Conservation (phyloP, 1,284 basidiomycete genomes). For the Xerocomus nothofagi region DNA sequence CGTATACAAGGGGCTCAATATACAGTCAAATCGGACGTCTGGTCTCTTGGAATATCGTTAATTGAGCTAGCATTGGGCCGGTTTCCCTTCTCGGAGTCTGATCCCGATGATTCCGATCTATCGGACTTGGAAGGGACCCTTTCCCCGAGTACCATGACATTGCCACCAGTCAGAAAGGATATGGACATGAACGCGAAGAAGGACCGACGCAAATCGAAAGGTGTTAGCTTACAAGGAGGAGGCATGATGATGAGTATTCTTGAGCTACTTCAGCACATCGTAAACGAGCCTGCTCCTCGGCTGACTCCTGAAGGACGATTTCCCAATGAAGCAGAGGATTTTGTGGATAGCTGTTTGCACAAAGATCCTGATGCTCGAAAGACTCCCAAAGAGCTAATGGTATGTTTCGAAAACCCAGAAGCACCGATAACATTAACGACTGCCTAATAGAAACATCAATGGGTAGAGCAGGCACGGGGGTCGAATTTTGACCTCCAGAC, state of each 20-base stretch:
- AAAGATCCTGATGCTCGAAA: constrained; percentile 79
- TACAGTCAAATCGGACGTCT: constrained; percentile 96
- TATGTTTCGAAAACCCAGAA: constrained; percentile 37
- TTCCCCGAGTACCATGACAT: constrained; percentile 49
- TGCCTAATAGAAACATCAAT: constrained; percentile 51
- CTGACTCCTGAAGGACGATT: constrained; percentile 72
- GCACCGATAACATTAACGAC: constrained; percentile 5
- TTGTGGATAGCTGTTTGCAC: constrained; percentile 80
- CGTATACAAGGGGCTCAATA: constrained; percentile 98
- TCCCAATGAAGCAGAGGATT: constrained; percentile 68
- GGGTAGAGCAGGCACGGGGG: constrained; percentile 52
- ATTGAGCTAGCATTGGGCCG: constrained; percentile 94
- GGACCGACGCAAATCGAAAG: constrained; percentile 69
- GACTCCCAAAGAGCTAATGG: constrained; percentile 82
- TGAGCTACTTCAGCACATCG: constrained; percentile 95
- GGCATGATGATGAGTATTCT: constrained; percentile 97
- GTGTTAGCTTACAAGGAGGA: constrained; percentile 86
- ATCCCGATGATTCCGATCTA: constrained; percentile 63
- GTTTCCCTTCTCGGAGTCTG: constrained; percentile 83
- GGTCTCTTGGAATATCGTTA: constrained; percentile 94
- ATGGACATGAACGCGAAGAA: constrained; percentile 44
- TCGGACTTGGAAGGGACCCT: constrained; percentile 72
- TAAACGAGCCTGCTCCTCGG: constrained; percentile 91
- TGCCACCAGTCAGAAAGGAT: constrained; percentile 35
- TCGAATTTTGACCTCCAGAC: constrained; percentile 58